phyloP scores from a whole-genome alignment of 306 rosid genomes.

The Prunus dulcis region DNA sequence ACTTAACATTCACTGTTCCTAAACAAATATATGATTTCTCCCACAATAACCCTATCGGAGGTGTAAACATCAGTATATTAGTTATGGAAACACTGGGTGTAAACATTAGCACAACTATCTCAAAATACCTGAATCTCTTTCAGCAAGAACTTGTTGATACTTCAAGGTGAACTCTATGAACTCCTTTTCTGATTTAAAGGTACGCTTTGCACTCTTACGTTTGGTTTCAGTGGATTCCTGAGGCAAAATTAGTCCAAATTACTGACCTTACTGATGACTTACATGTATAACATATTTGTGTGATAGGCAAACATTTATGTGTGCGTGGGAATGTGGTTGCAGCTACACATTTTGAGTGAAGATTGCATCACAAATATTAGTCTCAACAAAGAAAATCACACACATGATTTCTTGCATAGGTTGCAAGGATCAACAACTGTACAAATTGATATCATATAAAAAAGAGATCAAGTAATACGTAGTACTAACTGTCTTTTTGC shows the following conservation, averaged over 20 bases:
- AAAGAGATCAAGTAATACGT: conserved; percentile 12
- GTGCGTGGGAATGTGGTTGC: background rate
- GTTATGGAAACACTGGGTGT: background rate
- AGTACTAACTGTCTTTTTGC: conserved; percentile 61
- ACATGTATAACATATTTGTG: background rate
- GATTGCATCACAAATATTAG: background rate
- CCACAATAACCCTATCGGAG: background rate
- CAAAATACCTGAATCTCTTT: conserved; percentile 85
- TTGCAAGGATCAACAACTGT: conserved; percentile 7
- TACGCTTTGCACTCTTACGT: conserved; percentile 72
- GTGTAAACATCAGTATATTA: background rate
- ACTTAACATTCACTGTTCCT: background rate
- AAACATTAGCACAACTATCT: conserved; percentile 22
- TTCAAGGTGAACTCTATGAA: conserved; percentile 79
- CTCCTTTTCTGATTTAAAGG: conserved; percentile 84
- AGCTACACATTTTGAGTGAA: background rate
- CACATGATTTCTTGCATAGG: background rate
- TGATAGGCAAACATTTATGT: background rate
- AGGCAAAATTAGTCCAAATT: conserved; percentile 13
- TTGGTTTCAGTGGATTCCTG: conserved; percentile 75
- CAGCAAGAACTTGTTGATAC: conserved; percentile 83
- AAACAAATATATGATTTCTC: background rate
- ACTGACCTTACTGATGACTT: background rate
- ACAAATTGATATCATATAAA: conserved; percentile 4
- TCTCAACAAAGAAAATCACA: background rate